Evolutionary conservation across 139 green algal species (phyloP).

Genomic region (Chlamydomonas asymmetrica): DNA sequence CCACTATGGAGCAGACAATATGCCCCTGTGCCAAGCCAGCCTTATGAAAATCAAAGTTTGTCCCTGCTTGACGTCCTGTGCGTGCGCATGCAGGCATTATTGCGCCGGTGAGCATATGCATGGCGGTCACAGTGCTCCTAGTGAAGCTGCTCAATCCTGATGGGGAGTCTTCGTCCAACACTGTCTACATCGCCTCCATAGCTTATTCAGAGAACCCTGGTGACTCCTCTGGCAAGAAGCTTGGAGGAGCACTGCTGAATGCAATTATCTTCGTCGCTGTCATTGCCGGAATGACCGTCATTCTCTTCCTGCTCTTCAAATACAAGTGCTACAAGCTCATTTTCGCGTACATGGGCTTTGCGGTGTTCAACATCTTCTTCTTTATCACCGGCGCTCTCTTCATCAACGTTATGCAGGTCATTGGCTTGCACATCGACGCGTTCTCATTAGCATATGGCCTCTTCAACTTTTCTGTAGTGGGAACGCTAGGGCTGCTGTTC

Average conservation of each 20-base stretch:
- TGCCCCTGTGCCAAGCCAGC: too few relatives aligned
- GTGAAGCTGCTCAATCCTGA: slow-evolving; percentile 83
- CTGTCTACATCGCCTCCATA: slow-evolving; percentile 71
- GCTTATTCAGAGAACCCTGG: slow-evolving; percentile 81
- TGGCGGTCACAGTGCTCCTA: slow-evolving; percentile 86
- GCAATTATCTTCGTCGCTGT: slow-evolving; percentile 87
- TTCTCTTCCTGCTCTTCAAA: slow-evolving; percentile 91
- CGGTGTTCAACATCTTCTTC: slow-evolving; percentile 93
- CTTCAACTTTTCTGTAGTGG: slow-evolving; percentile 93
- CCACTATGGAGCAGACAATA: too few relatives aligned
- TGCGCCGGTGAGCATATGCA: slow-evolving; percentile 90
- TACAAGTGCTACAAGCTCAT: slow-evolving; percentile 85
- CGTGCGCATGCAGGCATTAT: slow-evolving; percentile 78
- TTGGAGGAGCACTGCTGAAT: slow-evolving; percentile 87
- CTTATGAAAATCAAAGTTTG: too few relatives aligned
- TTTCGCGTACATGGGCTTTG: slow-evolving; percentile 94
- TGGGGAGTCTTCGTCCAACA: slow-evolving; percentile 44
- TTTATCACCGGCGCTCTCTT: slow-evolving; percentile 79
- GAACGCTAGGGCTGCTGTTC: slow-evolving; percentile 84
- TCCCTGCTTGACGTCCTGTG: too few relatives aligned
- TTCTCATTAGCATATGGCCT: slow-evolving; percentile 84
- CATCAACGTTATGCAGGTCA: slow-evolving; percentile 38
- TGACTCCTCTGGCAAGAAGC: slow-evolving; percentile 77
- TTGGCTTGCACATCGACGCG: slow-evolving; percentile 76
- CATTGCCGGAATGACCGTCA: slow-evolving; percentile 87